Percentiles rank a stretch among this genome's conserved stretches.
phyloP scores from a whole-genome alignment of 371 early-diverging fungal species.

The Chytridiales sp. region DNA sequence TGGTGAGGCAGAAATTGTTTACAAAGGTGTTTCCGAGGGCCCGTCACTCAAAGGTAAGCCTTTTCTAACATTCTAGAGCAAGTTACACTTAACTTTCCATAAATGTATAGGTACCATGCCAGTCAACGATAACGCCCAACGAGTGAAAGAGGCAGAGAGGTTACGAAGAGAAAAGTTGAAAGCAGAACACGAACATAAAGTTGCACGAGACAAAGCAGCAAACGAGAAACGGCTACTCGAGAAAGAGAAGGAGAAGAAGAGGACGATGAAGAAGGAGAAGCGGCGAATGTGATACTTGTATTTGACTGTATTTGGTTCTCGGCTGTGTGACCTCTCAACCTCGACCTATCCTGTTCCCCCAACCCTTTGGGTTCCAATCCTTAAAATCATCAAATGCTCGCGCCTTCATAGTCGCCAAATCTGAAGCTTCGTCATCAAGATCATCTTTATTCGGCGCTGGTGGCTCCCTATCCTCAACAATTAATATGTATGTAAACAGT shows the following conservation, averaged over 20 bases:
- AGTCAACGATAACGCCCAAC: constrained; percentile 36
- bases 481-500: constrained; percentile 6
- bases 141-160: constrained; percentile 36
- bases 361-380: constrained; percentile 87
- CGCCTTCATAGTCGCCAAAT: constrained; percentile 78
- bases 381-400: constrained; percentile 92
- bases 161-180: constrained; percentile 22
- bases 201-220: constrained; percentile 32
- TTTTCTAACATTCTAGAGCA: too few species aligned
- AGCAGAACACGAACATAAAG: constrained; percentile 14
- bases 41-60: too few species aligned
- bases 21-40: constrained; percentile 20
- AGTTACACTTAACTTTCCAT: background rate
- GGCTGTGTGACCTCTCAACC: constrained; percentile 36
- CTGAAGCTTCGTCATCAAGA: constrained; percentile 75
- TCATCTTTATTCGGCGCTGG: constrained; percentile 59
- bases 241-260: constrained; percentile 44
- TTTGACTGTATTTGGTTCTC: too few species aligned
- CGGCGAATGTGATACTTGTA: constrained; percentile 41
- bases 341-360: constrained; percentile 71
- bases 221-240: constrained; percentile 42
- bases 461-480: constrained; percentile 6
- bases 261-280: constrained; percentile 45
- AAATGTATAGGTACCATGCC: constrained; percentile 3
- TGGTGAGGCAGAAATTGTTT: constrained; percentile 43